Conservation (phyloP, 768 basidiomycete genomes). For the Holtermanniella nyarrowii region DNA sequence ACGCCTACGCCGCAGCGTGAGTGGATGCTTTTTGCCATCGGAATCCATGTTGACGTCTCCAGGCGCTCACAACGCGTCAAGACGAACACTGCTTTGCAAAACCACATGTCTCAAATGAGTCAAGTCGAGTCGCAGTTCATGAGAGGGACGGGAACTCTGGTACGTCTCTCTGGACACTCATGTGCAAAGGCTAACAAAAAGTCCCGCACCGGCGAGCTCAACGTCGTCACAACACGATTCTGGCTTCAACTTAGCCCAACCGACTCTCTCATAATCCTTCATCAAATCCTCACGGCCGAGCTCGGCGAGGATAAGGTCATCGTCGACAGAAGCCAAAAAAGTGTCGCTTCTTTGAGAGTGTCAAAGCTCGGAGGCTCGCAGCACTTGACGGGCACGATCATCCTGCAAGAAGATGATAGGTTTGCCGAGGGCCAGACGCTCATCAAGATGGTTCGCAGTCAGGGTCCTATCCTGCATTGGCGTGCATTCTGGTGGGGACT, state of each 20-base stretch:
- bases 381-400: not conserved
- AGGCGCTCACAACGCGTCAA: not conserved
- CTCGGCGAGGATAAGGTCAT: constrained; percentile 16
- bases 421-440: constrained; percentile 11
- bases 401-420: not conserved
- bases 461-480: constrained; percentile 36
- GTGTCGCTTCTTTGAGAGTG: constrained; percentile 10
- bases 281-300: constrained; percentile 10
- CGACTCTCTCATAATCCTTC: constrained; percentile 16
- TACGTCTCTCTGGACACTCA: constrained; percentile 15
- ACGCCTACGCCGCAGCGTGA: constrained; percentile 24
- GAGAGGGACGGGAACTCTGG: constrained; percentile 32
- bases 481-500: constrained; percentile 33
- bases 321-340: not conserved
- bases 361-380: constrained; percentile 20
- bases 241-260: constrained; percentile 17
- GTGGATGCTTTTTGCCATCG: not conserved
- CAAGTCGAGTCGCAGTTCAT: constrained; percentile 38
- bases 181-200: not conserved
- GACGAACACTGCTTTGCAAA: not conserved
- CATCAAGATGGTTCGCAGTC: constrained; percentile 18
- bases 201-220: constrained; percentile 30
- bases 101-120: constrained; percentile 14
- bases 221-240: constrained; percentile 29
- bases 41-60: not conserved